phyloP scores from a whole-genome alignment of 75 land plant genomes.

The Larix kaempferi region DNA sequence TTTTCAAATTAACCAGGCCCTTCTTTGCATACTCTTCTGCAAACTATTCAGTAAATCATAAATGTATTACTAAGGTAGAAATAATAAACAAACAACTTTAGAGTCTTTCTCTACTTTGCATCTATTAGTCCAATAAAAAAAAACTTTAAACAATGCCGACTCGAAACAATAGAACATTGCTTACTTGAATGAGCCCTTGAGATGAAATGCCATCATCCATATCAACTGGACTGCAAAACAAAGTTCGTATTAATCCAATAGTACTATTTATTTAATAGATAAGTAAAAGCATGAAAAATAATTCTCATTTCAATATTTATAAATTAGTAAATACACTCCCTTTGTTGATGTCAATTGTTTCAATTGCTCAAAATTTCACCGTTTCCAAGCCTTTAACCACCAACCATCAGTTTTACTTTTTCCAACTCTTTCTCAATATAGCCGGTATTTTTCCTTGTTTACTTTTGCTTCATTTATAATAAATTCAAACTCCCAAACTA shows the following conservation, averaged over 20 bases:
- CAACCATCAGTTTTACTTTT: too few species aligned
- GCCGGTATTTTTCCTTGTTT: too few species aligned
- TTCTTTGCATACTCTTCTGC: constrained; percentile 57
- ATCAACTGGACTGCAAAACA: constrained; percentile 68
- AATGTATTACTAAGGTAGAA: not conserved
- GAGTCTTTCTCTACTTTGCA: not conserved
- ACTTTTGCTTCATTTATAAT: too few species aligned
- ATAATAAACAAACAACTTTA: not conserved
- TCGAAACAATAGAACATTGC: constrained; percentile 2
- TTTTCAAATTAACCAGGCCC: constrained; percentile 51
- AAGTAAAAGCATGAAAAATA: too few species aligned
- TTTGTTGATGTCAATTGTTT: not conserved
- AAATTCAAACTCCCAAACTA: too few species aligned
- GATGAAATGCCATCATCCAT: constrained; percentile 55
- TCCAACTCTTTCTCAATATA: too few species aligned
- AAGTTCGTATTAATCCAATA: not conserved
- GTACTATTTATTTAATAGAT: not conserved
- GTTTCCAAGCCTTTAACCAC: not conserved
- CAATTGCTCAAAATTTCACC: not conserved
- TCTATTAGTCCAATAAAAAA: not conserved
- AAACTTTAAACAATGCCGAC: not conserved
- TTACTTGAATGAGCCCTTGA: constrained; percentile 70
- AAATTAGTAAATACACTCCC: not conserved
- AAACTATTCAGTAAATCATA: constrained; percentile 47
- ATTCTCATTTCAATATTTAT: too few species aligned